Evolutionary conservation across 2,329 filamentous ascomycete genomes (phyloP).

Genomic region (Penicillium sp.): DNA sequence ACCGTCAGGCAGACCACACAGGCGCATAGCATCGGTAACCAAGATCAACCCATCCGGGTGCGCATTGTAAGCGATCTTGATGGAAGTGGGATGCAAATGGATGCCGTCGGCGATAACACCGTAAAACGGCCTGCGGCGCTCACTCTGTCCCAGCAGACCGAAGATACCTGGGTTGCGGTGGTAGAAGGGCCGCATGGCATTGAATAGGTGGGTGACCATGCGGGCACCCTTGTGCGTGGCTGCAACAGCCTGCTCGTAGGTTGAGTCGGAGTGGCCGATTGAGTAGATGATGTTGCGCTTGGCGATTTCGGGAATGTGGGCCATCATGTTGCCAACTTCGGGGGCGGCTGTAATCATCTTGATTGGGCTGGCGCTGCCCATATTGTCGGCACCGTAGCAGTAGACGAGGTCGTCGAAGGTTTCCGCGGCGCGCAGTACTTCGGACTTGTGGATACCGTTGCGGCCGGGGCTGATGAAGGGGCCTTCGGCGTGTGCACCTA

Average conservation of each 20-base stretch:
- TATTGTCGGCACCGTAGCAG: conserved; percentile 66
- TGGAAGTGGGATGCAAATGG: conserved; percentile 81
- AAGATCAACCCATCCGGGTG: conserved; percentile 83
- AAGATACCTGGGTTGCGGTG: conserved; percentile 91
- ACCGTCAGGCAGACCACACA: conserved; percentile 80
- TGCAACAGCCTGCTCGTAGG: conserved; percentile 74
- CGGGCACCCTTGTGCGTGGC: conserved; percentile 73
- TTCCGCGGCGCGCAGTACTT: conserved; percentile 66
- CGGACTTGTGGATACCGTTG: conserved; percentile 79
- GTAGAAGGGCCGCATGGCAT: conserved; percentile 86
- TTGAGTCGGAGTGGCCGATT: conserved; percentile 83
- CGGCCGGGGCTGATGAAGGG: conserved; percentile 81
- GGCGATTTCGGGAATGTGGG: conserved; percentile 66
- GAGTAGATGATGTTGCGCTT: conserved; percentile 70
- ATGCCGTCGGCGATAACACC: conserved; percentile 90
- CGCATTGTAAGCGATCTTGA: conserved; percentile 85
- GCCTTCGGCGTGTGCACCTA: conserved; percentile 88
- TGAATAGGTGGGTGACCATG: conserved; percentile 94
- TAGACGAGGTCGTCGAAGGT: conserved; percentile 58
- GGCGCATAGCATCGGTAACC: conserved; percentile 89
- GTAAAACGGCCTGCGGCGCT: conserved; percentile 66
- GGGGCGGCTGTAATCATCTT: conserved; percentile 86
- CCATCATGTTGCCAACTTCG: conserved; percentile 70
- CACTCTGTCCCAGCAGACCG: conserved; percentile 72
- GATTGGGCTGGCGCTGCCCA: conserved; percentile 52